These are phyloP conservation scores for Rhinocladiella similis DNA, from an alignment of 2,329 filamentous ascomycete species.

Conservation along the genomic window DNA sequence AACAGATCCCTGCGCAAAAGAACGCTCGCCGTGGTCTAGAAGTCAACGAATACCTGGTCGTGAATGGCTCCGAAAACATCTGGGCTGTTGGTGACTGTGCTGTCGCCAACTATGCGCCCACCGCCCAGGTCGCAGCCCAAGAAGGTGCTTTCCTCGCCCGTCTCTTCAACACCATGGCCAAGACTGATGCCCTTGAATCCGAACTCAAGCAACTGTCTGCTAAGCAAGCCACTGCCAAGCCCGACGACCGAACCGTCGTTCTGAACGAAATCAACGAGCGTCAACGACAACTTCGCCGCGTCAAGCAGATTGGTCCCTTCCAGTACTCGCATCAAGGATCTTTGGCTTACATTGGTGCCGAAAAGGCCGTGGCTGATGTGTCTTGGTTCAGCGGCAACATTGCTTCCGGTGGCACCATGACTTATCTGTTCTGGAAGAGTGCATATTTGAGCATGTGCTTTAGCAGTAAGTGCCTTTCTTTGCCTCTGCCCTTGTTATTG, in stretches of 20 bases:
- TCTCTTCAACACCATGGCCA: conserved; percentile 98
- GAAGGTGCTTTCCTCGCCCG: conserved; percentile 93
- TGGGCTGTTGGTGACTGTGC: conserved; percentile 98
- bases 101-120: conserved; percentile 95
- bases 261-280: conserved; percentile 78
- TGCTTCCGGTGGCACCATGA: conserved; percentile 87
- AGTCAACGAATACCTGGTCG: conserved; percentile 98
- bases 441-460: conserved; percentile 99
- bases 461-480: conserved; percentile 71
- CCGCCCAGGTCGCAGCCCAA: conserved; percentile 92
- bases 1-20: conserved; percentile 89
- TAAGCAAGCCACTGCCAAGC: conserved; percentile 67
- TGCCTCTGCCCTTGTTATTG: too few relatives aligned
- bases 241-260: conserved; percentile 57
- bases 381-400: conserved; percentile 97
- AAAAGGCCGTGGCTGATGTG: conserved; percentile 96
- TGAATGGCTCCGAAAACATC: conserved; percentile 94
- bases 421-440: conserved; percentile 97
- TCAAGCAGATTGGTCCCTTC: conserved; percentile 96
- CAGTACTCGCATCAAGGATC: conserved; percentile 98
- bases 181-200: conserved; percentile 78
- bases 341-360: conserved; percentile 95
- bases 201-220: conserved; percentile 70
- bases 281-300: conserved; percentile 81
- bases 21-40: conserved; percentile 91